Conservation (phyloP, 1,284 basidiomycete genomes). For the Schizopora paradoxa region DNA sequence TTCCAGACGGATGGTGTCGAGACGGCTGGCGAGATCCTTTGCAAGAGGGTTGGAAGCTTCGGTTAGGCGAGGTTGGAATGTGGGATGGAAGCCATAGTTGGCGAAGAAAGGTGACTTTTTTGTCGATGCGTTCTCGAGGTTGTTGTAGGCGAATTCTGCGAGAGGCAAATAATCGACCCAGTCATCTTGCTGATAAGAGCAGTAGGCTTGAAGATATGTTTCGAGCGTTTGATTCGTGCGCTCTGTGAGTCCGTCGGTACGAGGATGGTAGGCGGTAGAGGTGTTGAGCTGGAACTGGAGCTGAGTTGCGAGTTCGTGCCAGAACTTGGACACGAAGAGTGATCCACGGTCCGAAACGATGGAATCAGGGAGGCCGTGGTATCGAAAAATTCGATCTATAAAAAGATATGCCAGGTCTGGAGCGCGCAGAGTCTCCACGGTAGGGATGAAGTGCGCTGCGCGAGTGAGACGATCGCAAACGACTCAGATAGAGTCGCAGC, state of each 20-base stretch:
- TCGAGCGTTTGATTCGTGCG: constrained; percentile 23
- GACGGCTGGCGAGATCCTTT: not conserved
- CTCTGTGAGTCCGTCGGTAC: constrained; percentile 30
- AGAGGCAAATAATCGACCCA: constrained; percentile 24
- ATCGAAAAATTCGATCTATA: constrained; percentile 22
- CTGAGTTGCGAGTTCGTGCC: constrained; percentile 25
- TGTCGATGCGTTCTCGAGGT: constrained; percentile 20
- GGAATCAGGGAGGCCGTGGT: constrained; percentile 24
- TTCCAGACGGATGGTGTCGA: not conserved
- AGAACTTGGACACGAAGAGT: constrained; percentile 27
- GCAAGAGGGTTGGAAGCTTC: not conserved
- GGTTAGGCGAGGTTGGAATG: constrained; percentile 5
- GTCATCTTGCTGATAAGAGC: constrained; percentile 25
- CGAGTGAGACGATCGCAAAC: constrained; percentile 32
- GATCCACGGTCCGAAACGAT: constrained; percentile 27
- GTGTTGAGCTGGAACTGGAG: constrained; percentile 26
- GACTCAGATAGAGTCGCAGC: constrained; percentile 30
- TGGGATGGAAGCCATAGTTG: constrained; percentile 23
- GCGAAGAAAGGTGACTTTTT: constrained; percentile 24
- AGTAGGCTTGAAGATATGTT: constrained; percentile 9
- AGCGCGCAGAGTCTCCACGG: constrained; percentile 21
- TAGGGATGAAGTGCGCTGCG: constrained; percentile 26
- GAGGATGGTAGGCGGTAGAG: constrained; percentile 31
- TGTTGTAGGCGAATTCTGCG: constrained; percentile 22
- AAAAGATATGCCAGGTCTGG: constrained; percentile 18